Evolutionary conservation across 176 grass and related monocot species (phyloP), one percentile per base, ranked within the genome.

Genomic region (Triticum turgidum): DNA sequence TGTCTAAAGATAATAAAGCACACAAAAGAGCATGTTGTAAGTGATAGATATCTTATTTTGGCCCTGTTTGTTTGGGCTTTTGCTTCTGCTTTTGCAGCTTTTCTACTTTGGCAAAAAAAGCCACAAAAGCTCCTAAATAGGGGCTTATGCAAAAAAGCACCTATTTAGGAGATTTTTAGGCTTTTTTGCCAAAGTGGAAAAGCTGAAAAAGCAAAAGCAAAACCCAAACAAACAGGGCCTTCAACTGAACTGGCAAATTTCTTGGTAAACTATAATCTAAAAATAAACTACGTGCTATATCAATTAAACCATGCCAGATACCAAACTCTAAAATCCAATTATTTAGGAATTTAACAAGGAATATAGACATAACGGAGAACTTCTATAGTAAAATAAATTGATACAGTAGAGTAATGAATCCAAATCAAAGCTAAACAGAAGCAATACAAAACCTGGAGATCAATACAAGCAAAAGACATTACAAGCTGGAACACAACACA

Each of bases 371-470:
- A 54, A 65, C 21, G 5, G 72, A n/a, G 79, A 90, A 79, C 41
- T 79, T 72, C 7, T 54, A 32, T 61, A 21, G 61, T 75, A 75
- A 22, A 34, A 76, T 44, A 59, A 5, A 76, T 84, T 75, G 42
- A 80, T 90, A 75, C 12, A 58, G 2, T 75, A 39, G 24, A 84
- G 27, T 61, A 80, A 84, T 51, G 8, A 72, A 91, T 81, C 68
- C 1, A 69, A 78, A 89, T 71, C 11, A 33, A 89, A 91, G 27
- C 15, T 88, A 83, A 87, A 39, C 29, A 3, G 54, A 70, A 85
- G 17, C 7, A 73, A 32, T 78, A 78, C 42, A 69, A 15, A 47
- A 81, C 59, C 67, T 25, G 32, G n/a, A 25, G 24, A 64, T 21
- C 15, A 73, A 89, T 69, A 18, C 51, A 76, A 85, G 17, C 41